Percentiles rank a stretch among this genome's conserved stretches.
phyloP scores from a whole-genome alignment of 371 early-diverging fungal genomes.

The Antonospora locustae region DNA sequence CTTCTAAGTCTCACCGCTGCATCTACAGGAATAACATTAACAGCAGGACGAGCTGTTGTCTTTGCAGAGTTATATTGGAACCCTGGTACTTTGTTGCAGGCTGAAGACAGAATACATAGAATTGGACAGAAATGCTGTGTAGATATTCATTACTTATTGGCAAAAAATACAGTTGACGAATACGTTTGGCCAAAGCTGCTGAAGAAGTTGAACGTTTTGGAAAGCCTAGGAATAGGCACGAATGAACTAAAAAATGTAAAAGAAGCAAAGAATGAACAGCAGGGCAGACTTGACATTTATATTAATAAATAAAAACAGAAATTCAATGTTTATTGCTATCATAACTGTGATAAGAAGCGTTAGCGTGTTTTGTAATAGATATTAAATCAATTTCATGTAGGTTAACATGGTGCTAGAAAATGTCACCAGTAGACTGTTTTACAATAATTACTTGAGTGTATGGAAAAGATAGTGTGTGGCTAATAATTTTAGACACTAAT shows the following conservation, averaged over 20 bases:
- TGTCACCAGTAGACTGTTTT: too few species aligned
- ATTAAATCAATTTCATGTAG: too few species aligned
- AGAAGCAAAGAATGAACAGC: background rate
- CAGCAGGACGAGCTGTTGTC: conserved; percentile 57
- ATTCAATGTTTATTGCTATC: background rate
- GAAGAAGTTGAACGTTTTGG: conserved; percentile 45
- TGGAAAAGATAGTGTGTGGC: too few species aligned
- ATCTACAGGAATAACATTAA: conserved; percentile 58
- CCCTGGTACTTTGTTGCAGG: conserved; percentile 58
- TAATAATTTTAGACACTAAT: too few species aligned
- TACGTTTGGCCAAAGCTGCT: conserved; percentile 42
- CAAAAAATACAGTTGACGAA: conserved; percentile 57
- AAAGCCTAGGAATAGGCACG: conserved; percentile 41
- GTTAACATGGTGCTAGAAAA: too few species aligned
- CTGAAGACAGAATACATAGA: conserved; percentile 57
- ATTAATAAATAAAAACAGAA: background rate
- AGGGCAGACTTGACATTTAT: background rate
- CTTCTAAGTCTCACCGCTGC: conserved; percentile 58
- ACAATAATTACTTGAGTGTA: too few species aligned
- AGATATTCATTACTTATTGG: conserved; percentile 58
- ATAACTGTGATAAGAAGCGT: background rate
- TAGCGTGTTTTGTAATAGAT: too few species aligned
- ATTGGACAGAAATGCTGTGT: conserved; percentile 57
- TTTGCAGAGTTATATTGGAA: conserved; percentile 63
- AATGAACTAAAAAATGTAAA: conserved; percentile 38